Conservation (phyloP, 805 yeast genomes). For the Kodamaea neixiangensis region DNA sequence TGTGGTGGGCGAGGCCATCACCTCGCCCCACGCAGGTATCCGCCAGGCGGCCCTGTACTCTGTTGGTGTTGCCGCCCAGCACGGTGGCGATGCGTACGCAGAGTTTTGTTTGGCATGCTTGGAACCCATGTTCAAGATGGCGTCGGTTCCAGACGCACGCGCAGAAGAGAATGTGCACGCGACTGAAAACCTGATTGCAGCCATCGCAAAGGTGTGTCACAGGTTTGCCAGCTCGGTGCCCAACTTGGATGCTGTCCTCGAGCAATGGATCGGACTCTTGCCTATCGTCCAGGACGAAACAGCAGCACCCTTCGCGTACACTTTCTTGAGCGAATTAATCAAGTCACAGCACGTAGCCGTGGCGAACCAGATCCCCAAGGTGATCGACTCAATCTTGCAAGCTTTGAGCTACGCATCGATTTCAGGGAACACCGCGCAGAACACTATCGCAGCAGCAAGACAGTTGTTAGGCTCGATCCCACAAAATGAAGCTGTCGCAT, state of each 20-base stretch:
- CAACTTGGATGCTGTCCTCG: slow-evolving; percentile 60
- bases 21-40: slow-evolving; percentile 65
- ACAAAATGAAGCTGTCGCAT: slow-evolving; percentile 63
- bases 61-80: slow-evolving; percentile 83
- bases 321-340: slow-evolving; percentile 58
- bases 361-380: slow-evolving; percentile 56
- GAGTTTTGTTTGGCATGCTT: slow-evolving; percentile 70
- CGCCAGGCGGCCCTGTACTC: slow-evolving; percentile 88
- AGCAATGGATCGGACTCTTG: slow-evolving; percentile 77
- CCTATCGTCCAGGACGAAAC: slow-evolving; percentile 85
- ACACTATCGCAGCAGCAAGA: slow-evolving; percentile 62
- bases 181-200: slow-evolving; percentile 80
- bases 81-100: slow-evolving; percentile 63
- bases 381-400: slow-evolving; percentile 69
- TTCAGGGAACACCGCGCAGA: slow-evolving; percentile 69
- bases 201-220: slow-evolving; percentile 83
- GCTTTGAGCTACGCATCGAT: slow-evolving; percentile 71
- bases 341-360: slow-evolving; percentile 39
- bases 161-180: slow-evolving; percentile 84
- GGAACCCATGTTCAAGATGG: slow-evolving; percentile 71
- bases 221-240: slow-evolving; percentile 60
- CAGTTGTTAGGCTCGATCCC: slow-evolving; percentile 64
- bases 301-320: slow-evolving; percentile 84
- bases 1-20: slow-evolving; percentile 65
- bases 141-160: slow-evolving; percentile 76